These are phyloP conservation scores for Aspergillus udagawae DNA, from an alignment of 2,329 filamentous ascomycete genomes.

Conservation along the genomic window DNA sequence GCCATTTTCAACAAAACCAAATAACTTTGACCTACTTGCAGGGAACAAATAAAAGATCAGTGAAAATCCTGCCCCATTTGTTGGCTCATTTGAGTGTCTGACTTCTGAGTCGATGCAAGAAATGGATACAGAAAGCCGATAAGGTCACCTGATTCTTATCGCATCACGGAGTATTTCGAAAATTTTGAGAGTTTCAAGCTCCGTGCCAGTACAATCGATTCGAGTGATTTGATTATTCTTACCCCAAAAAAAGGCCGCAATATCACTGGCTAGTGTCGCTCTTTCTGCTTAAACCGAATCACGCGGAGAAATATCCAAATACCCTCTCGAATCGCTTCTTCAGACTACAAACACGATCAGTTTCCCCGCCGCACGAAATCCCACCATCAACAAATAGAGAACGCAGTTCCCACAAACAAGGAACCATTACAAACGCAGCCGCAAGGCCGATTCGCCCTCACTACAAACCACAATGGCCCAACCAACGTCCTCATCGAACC, in stretches of 20 bases:
- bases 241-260: background rate
- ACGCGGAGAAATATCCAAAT: background rate
- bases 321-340: too few species aligned
- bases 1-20: background rate
- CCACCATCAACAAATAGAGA: background rate
- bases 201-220: background rate
- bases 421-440: background rate
- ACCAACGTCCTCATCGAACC: constrained; percentile 10
- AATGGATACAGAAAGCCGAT: background rate
- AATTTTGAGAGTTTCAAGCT: background rate
- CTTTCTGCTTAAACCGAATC: background rate
- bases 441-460: background rate
- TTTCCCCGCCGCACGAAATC: background rate
- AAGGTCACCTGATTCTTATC: background rate
- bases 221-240: background rate
- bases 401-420: background rate
- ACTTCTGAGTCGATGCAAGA: background rate
- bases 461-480: constrained; percentile 17
- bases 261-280: background rate
- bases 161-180: background rate
- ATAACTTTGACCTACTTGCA: background rate
- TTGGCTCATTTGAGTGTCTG: background rate
- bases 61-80: background rate
- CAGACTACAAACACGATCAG: background rate
- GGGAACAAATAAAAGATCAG: background rate